These are phyloP conservation scores for Yarrowia sp. DNA, from an alignment of 805 yeast species.

Conservation along the genomic window DNA sequence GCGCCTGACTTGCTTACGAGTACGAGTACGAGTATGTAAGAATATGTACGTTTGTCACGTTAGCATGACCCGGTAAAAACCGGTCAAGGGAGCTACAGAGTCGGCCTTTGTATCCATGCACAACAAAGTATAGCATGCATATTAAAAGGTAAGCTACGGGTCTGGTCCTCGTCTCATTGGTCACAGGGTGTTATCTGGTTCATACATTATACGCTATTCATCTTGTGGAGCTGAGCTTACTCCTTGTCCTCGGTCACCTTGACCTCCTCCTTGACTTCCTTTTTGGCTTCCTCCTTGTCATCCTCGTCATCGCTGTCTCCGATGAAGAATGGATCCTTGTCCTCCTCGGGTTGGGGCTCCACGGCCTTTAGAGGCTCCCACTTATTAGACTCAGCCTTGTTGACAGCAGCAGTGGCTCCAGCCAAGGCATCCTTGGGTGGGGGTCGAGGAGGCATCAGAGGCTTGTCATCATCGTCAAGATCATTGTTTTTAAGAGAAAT, in stretches of 20 bases:
- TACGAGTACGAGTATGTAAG: too few relatives aligned
- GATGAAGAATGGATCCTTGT: slow-evolving; percentile 51
- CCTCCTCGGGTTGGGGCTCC: slow-evolving; percentile 44
- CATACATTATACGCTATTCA: slow-evolving; percentile 10
- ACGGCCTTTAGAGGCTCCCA: slow-evolving; percentile 48
- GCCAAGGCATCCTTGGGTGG: slow-evolving; percentile 26
- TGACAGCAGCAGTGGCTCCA: slow-evolving; percentile 34
- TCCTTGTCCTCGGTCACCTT: slow-evolving; percentile 22
- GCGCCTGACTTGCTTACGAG: too few relatives aligned
- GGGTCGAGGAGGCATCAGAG: slow-evolving; percentile 31
- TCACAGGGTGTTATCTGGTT: neutral
- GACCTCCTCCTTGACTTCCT: slow-evolving; percentile 14
- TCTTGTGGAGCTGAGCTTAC: neutral
- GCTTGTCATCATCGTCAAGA: slow-evolving; percentile 41
- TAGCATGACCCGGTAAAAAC: too few relatives aligned
- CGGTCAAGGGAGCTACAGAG: too few relatives aligned
- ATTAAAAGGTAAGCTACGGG: too few relatives aligned
- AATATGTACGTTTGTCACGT: too few relatives aligned
- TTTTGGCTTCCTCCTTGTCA: slow-evolving; percentile 29
- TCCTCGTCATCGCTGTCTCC: slow-evolving; percentile 51
- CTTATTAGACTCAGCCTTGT: slow-evolving; percentile 34
- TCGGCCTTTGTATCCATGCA: neutral
- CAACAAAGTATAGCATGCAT: neutral
- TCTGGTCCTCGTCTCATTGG: neutral
- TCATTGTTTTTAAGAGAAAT: slow-evolving; percentile 6